phyloP scores from a whole-genome alignment of 2,329 filamentous ascomycete species.

The Colletotrichum paranaense region DNA sequence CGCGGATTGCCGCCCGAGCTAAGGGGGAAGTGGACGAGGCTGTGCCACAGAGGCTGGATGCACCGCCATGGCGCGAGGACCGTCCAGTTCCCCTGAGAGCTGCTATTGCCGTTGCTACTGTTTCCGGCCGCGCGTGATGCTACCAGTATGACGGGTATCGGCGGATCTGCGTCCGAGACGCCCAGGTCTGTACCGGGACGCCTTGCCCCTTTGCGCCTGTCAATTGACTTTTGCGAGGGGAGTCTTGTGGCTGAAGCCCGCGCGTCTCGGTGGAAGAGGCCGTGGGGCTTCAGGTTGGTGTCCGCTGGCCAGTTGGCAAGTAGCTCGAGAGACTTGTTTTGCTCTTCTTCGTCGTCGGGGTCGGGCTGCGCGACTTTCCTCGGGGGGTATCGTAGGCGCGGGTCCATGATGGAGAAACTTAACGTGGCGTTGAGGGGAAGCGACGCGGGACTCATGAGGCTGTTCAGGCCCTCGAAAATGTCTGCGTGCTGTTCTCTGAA shows the following conservation, averaged over 20 bases:
- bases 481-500: conserved; percentile 54
- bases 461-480: conserved; percentile 63
- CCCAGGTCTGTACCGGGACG: conserved; percentile 72
- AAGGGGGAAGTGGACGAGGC: conserved; percentile 83
- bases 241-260: conserved; percentile 74
- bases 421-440: conserved; percentile 78
- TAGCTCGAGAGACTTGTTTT: conserved; percentile 63
- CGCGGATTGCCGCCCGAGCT: conserved; percentile 83
- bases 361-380: conserved; percentile 58
- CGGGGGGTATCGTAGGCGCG: conserved; percentile 82
- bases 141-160: conserved; percentile 81
- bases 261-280: conserved; percentile 75
- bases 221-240: conserved; percentile 83
- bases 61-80: conserved; percentile 92
- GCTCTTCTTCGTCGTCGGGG: conserved; percentile 48
- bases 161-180: conserved; percentile 71
- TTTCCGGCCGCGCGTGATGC: conserved; percentile 61
- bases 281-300: conserved; percentile 54
- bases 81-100: conserved; percentile 79
- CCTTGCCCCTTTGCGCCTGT: conserved; percentile 76
- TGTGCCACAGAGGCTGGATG: conserved; percentile 86
- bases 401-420: conserved; percentile 80
- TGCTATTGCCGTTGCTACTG: conserved; percentile 43
- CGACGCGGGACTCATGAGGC: conserved; percentile 75
- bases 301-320: conserved; percentile 78